Conservation (phyloP, 116 monocot genomes). For the Trichopus zeylanicus region DNA sequence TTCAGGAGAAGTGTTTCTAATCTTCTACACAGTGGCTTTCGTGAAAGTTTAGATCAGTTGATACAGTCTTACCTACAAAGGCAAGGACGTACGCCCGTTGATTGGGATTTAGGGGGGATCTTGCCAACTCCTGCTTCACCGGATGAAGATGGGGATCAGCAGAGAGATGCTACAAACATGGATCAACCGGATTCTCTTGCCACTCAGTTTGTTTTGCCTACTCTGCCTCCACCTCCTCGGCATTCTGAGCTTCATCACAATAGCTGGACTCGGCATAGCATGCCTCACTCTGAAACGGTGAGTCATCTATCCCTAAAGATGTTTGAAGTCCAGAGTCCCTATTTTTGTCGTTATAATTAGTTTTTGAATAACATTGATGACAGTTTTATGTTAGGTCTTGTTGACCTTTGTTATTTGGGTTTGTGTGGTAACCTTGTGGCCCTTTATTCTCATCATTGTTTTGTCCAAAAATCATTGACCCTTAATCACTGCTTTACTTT, state of each 20-base stretch:
- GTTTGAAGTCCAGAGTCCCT: too few relatives aligned
- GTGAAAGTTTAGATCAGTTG: constrained; percentile 70
- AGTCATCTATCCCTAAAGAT: constrained; percentile 9
- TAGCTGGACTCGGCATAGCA: constrained; percentile 62
- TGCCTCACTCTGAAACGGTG: constrained; percentile 60
- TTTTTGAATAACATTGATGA: too few relatives aligned
- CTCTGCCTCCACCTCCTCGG: constrained; percentile 59
- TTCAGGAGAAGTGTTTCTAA: constrained; percentile 87
- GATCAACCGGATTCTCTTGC: constrained; percentile 25
- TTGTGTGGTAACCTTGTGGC: too few relatives aligned
- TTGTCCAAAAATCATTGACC: too few relatives aligned
- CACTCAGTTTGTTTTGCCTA: constrained; percentile 27
- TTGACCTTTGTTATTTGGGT: too few relatives aligned
- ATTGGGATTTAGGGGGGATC: constrained; percentile 43
- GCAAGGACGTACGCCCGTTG: constrained; percentile 46
- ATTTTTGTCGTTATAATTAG: too few relatives aligned
- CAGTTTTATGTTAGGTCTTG: too few relatives aligned
- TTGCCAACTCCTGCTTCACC: constrained; percentile 26
- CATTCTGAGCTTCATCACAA: constrained; percentile 48
- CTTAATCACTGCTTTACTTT: too few relatives aligned
- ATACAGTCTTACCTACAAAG: constrained; percentile 74
- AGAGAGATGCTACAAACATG: constrained; percentile 18
- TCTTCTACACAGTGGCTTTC: constrained; percentile 81
- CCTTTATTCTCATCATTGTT: too few relatives aligned
- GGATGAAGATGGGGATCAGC: constrained; percentile 31